Base-by-base conservation (phyloP, 768 basidiomycete species). In the Rubroboletus satanas region DNA sequence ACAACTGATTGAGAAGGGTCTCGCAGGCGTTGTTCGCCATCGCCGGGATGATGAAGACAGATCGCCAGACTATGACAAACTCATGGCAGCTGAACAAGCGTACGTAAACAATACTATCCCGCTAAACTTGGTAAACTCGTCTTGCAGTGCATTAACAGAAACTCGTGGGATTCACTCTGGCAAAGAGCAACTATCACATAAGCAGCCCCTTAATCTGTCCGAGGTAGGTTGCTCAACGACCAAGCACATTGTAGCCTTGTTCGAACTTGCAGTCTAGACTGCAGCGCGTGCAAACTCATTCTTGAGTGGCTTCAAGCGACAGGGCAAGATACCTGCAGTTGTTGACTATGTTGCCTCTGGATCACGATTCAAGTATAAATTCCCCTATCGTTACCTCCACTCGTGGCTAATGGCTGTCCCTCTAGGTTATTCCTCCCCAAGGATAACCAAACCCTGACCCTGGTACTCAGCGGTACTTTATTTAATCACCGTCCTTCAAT, bases 301-400 rank as follows among this genome's bases (percentile, higher is more conserved):
- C 74, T 72, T 98, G 39, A 90, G 90, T 54, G 82, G 87, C 41
- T 95, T 98, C 79, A 98, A 97, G 73, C 86, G 96, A 29, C 75
- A 84, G 48, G 94, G 95, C 7, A 82, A 80, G 59, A 83, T 95
- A 51, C 78, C 87, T 2, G 97, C 89, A 9, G 75, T 96, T 10
- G 91, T 98, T 17, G 95, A 98, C 38, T 97, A 91, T 66, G 93
- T 98, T 50, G 85, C 94, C 39, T 83, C 93, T 35, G 96, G 95
- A 28, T 97, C 95, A 11, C 84, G 96, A 50, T 98, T 95, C 84
- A 99, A 94, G 93, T 91, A 53, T 32, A 75, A 69, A 18, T 29
- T 48, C 51, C 59, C 37, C 23, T 17, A 35, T 21, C 21, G 31
- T 41, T 56, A 5, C 14, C 5, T 29, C 47, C 26, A 49, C 36